Conservation (phyloP, 2,329 filamentous ascomycete genomes). For the Plenodomus tracheiphilus region DNA sequence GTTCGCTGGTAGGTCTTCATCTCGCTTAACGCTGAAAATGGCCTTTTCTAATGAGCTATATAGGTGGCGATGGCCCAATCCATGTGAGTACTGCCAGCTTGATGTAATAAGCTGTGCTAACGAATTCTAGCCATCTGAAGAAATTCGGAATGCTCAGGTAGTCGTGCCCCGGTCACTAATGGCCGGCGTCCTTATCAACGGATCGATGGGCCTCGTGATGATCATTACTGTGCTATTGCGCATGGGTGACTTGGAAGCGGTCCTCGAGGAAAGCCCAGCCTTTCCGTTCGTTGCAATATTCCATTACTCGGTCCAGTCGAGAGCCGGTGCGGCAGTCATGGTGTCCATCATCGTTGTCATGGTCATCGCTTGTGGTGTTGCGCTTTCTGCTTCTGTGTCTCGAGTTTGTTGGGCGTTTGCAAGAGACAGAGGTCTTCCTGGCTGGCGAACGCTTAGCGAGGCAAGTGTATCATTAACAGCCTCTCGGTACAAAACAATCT, state of each 20-base stretch:
- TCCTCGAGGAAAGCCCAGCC: constrained; percentile 46
- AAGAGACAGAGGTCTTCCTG: constrained; percentile 47
- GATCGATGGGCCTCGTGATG: constrained; percentile 43
- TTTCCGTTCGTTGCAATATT: constrained; percentile 54
- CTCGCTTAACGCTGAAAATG: not conserved
- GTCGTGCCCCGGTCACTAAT: constrained; percentile 44
- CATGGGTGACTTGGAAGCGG: constrained; percentile 38
- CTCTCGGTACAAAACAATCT: not conserved
- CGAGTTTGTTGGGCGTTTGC: constrained; percentile 48
- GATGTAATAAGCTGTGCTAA: not conserved
- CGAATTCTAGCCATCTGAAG: constrained; percentile 33
- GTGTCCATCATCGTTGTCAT: constrained; percentile 34
- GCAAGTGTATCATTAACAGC: constrained; percentile 3
- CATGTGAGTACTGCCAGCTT: constrained; percentile 28
- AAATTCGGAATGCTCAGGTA: constrained; percentile 33
- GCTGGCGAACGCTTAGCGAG: constrained; percentile 25
- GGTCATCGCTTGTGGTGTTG: constrained; percentile 40
- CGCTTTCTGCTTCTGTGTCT: constrained; percentile 42
- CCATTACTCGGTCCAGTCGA: constrained; percentile 26
- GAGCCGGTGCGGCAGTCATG: constrained; percentile 51
- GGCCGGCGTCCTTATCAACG: constrained; percentile 43
- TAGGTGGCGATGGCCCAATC: constrained; percentile 39
- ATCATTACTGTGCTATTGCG: constrained; percentile 32
- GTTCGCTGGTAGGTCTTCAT: constrained; percentile 33
- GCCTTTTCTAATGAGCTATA: not conserved